A percentile compares a stretch with the other conserved stretches of the same genome.
Conservation (phyloP, 169 alveolate species). For the Plasmodium gonderi region DNA sequence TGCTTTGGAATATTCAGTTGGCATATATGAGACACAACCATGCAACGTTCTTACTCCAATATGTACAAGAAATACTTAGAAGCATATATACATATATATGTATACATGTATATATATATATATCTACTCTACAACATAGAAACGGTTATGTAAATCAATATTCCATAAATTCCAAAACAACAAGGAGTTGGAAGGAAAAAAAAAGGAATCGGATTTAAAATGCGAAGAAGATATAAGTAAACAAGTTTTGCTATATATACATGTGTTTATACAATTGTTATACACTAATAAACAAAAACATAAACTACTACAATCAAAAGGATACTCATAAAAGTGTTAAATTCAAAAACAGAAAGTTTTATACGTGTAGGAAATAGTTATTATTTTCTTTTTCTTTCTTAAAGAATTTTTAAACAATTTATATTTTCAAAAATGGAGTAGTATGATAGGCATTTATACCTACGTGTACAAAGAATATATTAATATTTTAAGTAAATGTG, state of each 20-base stretch:
- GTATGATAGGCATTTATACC: too few relatives aligned
- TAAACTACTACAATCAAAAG: not conserved
- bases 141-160: not conserved
- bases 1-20: not conserved
- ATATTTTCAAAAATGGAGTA: not conserved
- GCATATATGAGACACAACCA: not conserved
- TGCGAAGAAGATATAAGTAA: not conserved
- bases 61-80: not conserved
- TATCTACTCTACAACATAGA: not conserved
- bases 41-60: too few relatives aligned
- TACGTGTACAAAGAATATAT: too few relatives aligned
- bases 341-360: not conserved
- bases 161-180: not conserved
- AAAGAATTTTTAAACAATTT: not conserved
- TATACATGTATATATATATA: slow-evolving; percentile 2
- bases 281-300: not conserved
- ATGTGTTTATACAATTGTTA: not conserved
- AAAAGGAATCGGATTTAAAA: not conserved
- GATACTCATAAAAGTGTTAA: not conserved
- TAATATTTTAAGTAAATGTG: too few relatives aligned
- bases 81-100: not conserved
- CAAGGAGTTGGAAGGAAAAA: not conserved
- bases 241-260: not conserved
- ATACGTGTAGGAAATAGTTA: not conserved
- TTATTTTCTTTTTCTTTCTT: not conserved